These are phyloP conservation scores for Umbelopsis vinacea DNA, from an alignment of 192 early-diverging fungal species.

Conservation along the genomic window DNA sequence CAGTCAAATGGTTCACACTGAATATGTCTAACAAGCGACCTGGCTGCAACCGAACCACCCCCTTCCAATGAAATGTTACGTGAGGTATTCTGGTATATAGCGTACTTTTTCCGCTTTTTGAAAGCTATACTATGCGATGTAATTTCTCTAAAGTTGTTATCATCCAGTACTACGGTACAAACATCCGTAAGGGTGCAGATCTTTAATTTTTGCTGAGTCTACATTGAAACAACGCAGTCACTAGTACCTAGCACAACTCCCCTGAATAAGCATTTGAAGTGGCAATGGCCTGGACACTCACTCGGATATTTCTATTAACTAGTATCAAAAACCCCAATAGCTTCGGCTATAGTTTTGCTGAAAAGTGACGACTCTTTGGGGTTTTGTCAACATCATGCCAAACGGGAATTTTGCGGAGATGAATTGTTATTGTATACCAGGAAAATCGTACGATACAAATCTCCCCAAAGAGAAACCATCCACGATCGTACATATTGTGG, in stretches of 20 bases:
- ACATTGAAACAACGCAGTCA: background rate
- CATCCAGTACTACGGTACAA: too few relatives aligned
- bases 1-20: background rate
- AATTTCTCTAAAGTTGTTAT: background rate
- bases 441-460: background rate
- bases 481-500: background rate
- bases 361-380: background rate
- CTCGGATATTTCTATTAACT: constrained; percentile 2
- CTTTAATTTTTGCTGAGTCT: background rate
- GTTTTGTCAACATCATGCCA: background rate
- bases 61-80: background rate
- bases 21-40: background rate
- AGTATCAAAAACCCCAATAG: background rate
- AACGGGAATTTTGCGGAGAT: background rate
- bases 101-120: background rate
- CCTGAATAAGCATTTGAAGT: background rate
- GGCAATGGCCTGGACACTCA: background rate
- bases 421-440: constrained; percentile 2
- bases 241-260: background rate
- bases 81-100: background rate
- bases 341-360: background rate
- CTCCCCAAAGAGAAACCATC: background rate
- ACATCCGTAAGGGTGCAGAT: background rate
- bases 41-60: background rate
- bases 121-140: background rate